Evolutionary conservation across 2,329 filamentous ascomycete species (phyloP), one percentile per base, ranked within the genome.

Genomic region (Fusarium sp.): DNA sequence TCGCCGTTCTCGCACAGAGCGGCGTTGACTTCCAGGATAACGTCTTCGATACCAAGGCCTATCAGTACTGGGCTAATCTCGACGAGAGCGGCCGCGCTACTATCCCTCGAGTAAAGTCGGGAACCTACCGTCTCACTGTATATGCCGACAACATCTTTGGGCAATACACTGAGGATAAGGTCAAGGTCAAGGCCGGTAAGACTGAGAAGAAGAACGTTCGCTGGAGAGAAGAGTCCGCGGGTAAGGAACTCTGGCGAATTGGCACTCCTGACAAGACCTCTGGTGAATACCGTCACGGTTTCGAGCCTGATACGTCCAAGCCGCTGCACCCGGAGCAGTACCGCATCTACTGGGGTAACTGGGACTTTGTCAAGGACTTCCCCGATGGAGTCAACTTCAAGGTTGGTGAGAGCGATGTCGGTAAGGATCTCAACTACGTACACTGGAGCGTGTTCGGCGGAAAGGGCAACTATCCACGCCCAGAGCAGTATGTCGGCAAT

Each of bases 391-490:
- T 90, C 1, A 80, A 78, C 21, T 91, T 85, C 76, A 81, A 82
- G 15, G 82, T 90, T 2, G 87, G 87, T 11, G 75, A 83, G 70
- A 83, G 82, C 61, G 75, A 85, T 24, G 79, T 78, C 19, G 76
- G 76, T 0, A 73, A 77, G 12, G 85, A 88, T 68, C 79, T 88
- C 61, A 90, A 90, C 75, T 89, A 89, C 55, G 84, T 89, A 6
- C 88, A 90, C 72, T 90, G 88, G 88, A 85, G 83, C 56, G 86
- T 88, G 10, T 89, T 88, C 68, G 87, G 87, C 2, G 84, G 85
- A 7, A 78, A 84, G 26, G 85, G 79, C 2, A 84, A 88, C 73
- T 81, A 75, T 15, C 52, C 79, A 5, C 79, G 85, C 1, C 75
- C 79, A 2, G 76, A 81, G 43, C 75, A 80, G 7, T 82, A 83